A percentile compares a stretch with the other conserved stretches of the same genome.
Evolutionary conservation across 352 stramenopile species (phyloP).

Genomic region (Phytophthora rubi): DNA sequence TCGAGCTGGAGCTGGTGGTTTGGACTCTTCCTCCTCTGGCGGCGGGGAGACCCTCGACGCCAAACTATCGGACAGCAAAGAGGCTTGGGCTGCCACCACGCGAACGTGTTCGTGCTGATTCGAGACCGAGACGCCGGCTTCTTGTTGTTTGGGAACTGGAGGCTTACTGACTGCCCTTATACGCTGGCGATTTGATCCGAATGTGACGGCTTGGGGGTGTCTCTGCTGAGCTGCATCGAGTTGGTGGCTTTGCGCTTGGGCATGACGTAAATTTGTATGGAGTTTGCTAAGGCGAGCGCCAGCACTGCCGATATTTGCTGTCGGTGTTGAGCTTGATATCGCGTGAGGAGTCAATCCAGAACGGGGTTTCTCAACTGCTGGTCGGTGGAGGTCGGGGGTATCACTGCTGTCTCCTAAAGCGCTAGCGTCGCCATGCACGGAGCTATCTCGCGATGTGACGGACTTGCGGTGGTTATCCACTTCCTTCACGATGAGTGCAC

Average conservation of each 20-base stretch:
- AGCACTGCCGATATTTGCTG: conserved; percentile 6
- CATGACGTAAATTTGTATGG: conserved; percentile 44
- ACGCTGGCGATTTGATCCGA: conserved; percentile 59
- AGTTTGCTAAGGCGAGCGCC: conserved; percentile 55
- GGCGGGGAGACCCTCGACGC: conserved; percentile 19
- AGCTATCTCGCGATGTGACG: conserved; percentile 1
- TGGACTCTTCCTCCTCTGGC: conserved; percentile 14
- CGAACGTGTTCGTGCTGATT: conserved; percentile 42
- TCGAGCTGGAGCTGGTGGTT: background rate
- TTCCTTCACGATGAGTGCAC: conserved; percentile 73
- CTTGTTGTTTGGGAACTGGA: conserved; percentile 55
- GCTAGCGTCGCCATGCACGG: background rate
- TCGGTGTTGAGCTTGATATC: conserved; percentile 9
- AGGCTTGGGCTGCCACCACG: conserved; percentile 30
- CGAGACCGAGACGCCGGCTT: conserved; percentile 3
- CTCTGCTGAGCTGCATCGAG: conserved; percentile 8
- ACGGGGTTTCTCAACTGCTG: conserved; percentile 8
- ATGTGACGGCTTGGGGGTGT: conserved; percentile 25
- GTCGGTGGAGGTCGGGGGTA: background rate
- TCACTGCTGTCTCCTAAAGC: background rate
- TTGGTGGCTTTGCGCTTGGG: conserved; percentile 25
- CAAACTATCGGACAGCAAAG: conserved; percentile 30
- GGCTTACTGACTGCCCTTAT: conserved; percentile 62
- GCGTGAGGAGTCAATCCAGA: background rate
- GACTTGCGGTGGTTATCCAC: conserved; percentile 63